phyloP scores from a whole-genome alignment of 192 early-diverging fungal genomes.

The Rhizoclosmatium globosum region DNA sequence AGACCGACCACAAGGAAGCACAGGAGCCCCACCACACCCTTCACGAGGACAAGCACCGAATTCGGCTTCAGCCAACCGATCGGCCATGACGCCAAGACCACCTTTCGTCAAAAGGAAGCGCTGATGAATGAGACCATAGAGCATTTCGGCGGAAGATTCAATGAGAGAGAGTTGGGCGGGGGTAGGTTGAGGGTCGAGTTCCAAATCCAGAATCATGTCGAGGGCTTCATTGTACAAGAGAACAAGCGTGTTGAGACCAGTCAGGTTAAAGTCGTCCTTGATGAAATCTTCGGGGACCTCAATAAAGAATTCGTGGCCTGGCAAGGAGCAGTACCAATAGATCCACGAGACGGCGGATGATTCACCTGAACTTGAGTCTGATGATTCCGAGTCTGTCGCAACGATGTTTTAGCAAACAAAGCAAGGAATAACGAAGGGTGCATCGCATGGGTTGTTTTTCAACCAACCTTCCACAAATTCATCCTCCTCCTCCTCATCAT shows the following conservation, averaged over 20 bases:
- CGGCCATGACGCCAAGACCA: conserved; percentile 85
- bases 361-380: conserved; percentile 32
- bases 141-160: conserved; percentile 86
- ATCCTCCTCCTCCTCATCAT: conserved; percentile 36
- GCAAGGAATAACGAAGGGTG: background rate
- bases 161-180: conserved; percentile 70
- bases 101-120: conserved; percentile 89
- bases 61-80: conserved; percentile 46
- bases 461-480: conserved; percentile 34
- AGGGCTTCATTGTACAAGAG: conserved; percentile 91
- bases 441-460: background rate
- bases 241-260: conserved; percentile 83
- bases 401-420: background rate
- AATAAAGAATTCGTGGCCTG: conserved; percentile 61
- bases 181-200: conserved; percentile 54
- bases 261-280: conserved; percentile 97
- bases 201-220: conserved; percentile 92
- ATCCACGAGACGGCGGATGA: conserved; percentile 65
- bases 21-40: conserved; percentile 54
- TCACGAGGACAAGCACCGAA: conserved; percentile 66
- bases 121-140: conserved; percentile 95
- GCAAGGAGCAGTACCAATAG: conserved; percentile 67
- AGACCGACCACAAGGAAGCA: conserved; percentile 58
- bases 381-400: conserved; percentile 28
- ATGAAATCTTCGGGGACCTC: conserved; percentile 71